Evolutionary conservation across 108 stramenopile genomes (phyloP).

Genomic region (Conticribra guillardii): DNA sequence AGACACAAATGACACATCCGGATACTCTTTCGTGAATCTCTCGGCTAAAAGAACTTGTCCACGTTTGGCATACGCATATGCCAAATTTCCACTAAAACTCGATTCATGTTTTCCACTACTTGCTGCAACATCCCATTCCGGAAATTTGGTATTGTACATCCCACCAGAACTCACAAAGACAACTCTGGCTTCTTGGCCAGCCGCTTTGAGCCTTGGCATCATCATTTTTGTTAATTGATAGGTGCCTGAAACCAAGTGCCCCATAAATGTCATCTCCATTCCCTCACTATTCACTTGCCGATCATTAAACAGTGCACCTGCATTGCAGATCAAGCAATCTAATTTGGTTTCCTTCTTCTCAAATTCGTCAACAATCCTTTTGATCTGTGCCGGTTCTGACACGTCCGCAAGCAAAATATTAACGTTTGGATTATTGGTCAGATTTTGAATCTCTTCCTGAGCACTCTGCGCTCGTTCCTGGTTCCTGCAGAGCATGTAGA

Average conservation of each 20-base stretch:
- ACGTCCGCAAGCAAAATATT: slow-evolving; percentile 70
- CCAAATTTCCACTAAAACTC: slow-evolving; percentile 80
- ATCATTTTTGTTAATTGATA: slow-evolving; percentile 80
- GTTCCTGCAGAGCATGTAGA: slow-evolving; percentile 93
- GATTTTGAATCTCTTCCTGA: slow-evolving; percentile 65
- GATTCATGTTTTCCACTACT: slow-evolving; percentile 48
- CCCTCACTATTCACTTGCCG: slow-evolving; percentile 80
- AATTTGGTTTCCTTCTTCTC: slow-evolving; percentile 65
- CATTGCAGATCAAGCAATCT: slow-evolving; percentile 92
- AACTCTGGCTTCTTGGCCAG: slow-evolving; percentile 50
- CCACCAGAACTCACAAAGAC: slow-evolving; percentile 79
- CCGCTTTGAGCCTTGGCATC: slow-evolving; percentile 52
- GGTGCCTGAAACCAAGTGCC: slow-evolving; percentile 84
- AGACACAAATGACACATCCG: slow-evolving; percentile 61
- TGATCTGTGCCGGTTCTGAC: slow-evolving; percentile 65
- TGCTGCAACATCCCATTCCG: slow-evolving; percentile 78
- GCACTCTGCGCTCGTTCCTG: slow-evolving; percentile 85
- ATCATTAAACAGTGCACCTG: slow-evolving; percentile 88
- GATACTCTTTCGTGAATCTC: slow-evolving; percentile 57
- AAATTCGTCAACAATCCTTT: slow-evolving; percentile 58
- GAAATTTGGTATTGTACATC: slow-evolving; percentile 92
- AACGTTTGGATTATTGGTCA: slow-evolving; percentile 65
- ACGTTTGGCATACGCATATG: slow-evolving; percentile 92
- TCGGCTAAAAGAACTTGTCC: slow-evolving; percentile 92
- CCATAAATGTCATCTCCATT: slow-evolving; percentile 88